A percentile compares a stretch with the other conserved stretches of the same genome.
phyloP scores from a whole-genome alignment of 164 flowering plant species.

The Piper longum region DNA sequence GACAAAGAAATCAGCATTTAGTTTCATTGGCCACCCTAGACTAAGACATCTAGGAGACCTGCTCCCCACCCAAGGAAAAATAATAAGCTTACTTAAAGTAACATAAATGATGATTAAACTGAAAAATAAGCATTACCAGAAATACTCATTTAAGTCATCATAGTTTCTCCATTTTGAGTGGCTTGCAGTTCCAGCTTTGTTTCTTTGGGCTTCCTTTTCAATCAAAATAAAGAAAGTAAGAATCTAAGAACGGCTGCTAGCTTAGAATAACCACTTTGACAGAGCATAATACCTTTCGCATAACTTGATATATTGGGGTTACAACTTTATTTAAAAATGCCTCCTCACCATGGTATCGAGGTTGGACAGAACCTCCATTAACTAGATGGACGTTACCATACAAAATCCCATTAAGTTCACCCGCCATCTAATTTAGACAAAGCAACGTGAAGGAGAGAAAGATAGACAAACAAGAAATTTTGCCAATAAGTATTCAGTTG shows the following conservation, averaged over 20 bases:
- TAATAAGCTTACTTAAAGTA: background rate
- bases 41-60: conserved; percentile 72
- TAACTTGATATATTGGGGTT: conserved; percentile 72
- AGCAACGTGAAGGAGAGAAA: background rate
- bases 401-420: conserved; percentile 47
- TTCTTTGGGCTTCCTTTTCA: conserved; percentile 79
- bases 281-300: conserved; percentile 40
- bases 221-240: conserved; percentile 7
- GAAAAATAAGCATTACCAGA: conserved; percentile 41
- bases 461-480: background rate
- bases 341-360: conserved; percentile 50
- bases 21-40: conserved; percentile 78
- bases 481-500: background rate
- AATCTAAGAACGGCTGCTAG: conserved; percentile 1
- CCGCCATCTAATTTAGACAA: conserved; percentile 53
- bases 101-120: background rate
- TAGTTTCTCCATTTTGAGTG: conserved; percentile 96
- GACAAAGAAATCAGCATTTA: conserved; percentile 59
- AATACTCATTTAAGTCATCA: conserved; percentile 96
- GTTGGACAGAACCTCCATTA: conserved; percentile 37
- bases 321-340: conserved; percentile 60
- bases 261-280: background rate
- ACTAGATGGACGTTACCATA: conserved; percentile 35
- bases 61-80: background rate
- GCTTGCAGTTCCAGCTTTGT: conserved; percentile 75